Conservation (phyloP, 768 basidiomycete genomes). For the Tulasnella sp. region DNA sequence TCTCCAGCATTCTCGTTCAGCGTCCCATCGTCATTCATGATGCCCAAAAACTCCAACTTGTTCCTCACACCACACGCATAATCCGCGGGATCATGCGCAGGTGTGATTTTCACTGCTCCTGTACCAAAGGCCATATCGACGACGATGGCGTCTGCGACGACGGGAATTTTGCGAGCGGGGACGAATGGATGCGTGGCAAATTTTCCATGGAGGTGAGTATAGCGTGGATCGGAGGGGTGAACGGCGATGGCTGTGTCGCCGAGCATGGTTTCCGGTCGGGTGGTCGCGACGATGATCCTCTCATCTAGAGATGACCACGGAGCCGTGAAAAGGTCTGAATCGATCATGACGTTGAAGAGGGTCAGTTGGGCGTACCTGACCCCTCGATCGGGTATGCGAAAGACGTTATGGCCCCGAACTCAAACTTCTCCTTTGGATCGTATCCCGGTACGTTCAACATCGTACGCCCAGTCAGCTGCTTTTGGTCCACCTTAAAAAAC, state of each 20-base stretch:
- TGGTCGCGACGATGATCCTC: constrained; percentile 86
- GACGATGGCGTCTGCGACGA: constrained; percentile 69
- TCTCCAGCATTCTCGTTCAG: constrained; percentile 82
- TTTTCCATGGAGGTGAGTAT: constrained; percentile 93
- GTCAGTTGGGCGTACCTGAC: constrained; percentile 40
- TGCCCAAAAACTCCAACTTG: constrained; percentile 82
- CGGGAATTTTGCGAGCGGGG: constrained; percentile 65
- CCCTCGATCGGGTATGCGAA: constrained; percentile 88
- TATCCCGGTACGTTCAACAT: constrained; percentile 88
- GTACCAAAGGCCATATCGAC: constrained; percentile 96
- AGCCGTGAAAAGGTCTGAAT: too few species aligned
- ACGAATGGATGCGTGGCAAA: constrained; percentile 85
- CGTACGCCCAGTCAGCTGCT: constrained; percentile 74
- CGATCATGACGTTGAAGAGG: background rate
- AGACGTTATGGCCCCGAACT: constrained; percentile 93
- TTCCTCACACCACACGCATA: constrained; percentile 88
- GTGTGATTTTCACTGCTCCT: constrained; percentile 97
- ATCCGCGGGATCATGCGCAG: constrained; percentile 95
- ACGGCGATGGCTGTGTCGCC: constrained; percentile 97
- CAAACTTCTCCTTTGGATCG: constrained; percentile 87
- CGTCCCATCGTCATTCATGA: constrained; percentile 94
- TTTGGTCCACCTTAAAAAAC: constrained; percentile 69
- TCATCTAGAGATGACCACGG: constrained; percentile 44
- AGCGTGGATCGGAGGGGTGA: constrained; percentile 84
- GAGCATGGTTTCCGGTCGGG: constrained; percentile 96